Base-by-base conservation (phyloP, 495 filamentous ascomycete species). In the Daldinia grandis region DNA sequence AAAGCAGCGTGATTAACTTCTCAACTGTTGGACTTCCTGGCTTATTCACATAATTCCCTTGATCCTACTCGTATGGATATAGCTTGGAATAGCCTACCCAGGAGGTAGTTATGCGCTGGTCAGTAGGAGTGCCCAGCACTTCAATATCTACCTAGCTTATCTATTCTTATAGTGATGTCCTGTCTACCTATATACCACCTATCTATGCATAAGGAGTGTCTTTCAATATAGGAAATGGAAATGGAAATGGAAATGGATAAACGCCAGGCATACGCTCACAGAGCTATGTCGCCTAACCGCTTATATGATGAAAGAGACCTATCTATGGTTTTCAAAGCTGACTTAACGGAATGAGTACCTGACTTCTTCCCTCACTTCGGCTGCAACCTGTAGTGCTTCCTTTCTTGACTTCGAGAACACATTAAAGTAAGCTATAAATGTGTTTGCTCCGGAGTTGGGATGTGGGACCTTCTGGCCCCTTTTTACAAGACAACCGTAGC, bases 341-440 rank as follows among this genome's bases (percentile, higher is more conserved):
- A 27, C 49, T 68, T 25, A 69, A 50, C 71, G 71, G 55, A 77
- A 66, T 21, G 74, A 66, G 44, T 71, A 76, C 59, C 72, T 70
- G 9, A 79, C 63, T 44, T 71, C 76, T 35, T 63, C 56, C 55
- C 66, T 73, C 28, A 79, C 71, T 19, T 61, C 62, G 19, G 66
- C 33, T 33, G 75, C 74, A 24, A 77, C 53, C n/a, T 72, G 51
- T 27, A 79, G 30, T 4, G 69, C 74, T 33, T 77, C 72, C 24
- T 57, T 53, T 50, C 76, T 72, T 27, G 74, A 76, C 27, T 69
- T 69, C n/a, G 78, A 80, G 63, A 80, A 78, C 27, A 80, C 74
- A 31, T 78, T 78, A 42, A 78, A 76, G 58, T 77, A 80, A 6
- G 77, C 76, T 17, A 80, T 35, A 19, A 75, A 78, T 3, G 76